A percentile compares a stretch with the other conserved stretches of the same genome.
phyloP scores from a whole-genome alignment of 1,139 yeast genomes.

The Wickerhamiella infanticola region DNA sequence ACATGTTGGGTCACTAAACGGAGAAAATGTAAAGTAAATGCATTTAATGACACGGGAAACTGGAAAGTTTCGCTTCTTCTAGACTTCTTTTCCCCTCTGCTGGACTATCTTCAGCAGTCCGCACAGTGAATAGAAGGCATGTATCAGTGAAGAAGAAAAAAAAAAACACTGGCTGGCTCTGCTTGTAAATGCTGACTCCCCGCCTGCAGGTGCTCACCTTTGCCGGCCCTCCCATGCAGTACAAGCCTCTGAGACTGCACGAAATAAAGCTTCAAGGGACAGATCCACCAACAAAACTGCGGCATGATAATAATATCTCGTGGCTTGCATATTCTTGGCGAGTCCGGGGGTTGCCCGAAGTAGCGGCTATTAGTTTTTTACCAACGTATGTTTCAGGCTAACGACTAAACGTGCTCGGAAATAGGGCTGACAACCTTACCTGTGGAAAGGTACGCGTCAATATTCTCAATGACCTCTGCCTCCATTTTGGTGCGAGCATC shows the following conservation, averaged over 20 bases:
- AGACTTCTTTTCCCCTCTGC: slow-evolving; percentile 23
- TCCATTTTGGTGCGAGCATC: slow-evolving; percentile 45
- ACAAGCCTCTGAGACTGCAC: no score
- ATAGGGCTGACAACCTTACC: slow-evolving; percentile 54
- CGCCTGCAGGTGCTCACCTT: no score
- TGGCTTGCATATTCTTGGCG: background rate
- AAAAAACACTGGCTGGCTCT: background rate
- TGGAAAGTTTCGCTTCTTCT: slow-evolving; percentile 7
- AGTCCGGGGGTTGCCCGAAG: background rate
- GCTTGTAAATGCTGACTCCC: no score
- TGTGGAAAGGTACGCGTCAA: slow-evolving; percentile 28
- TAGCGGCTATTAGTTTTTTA: no score
- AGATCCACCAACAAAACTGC: no score
- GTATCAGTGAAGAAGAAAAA: slow-evolving; percentile 18
- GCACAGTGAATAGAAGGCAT: slow-evolving; percentile 22
- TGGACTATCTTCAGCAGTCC: slow-evolving; percentile 14
- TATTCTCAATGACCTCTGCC: slow-evolving; percentile 31
- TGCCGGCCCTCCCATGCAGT: no score
- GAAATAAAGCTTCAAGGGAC: no score
- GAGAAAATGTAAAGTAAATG: background rate
- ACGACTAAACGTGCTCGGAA: slow-evolving; percentile 18
- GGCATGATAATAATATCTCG: no score
- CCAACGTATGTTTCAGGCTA: no score
- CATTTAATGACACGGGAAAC: background rate
- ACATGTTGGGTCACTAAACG: background rate